Evolutionary conservation across 352 stramenopile genomes (phyloP).

Genomic region (Pythium aphanidermatum): DNA sequence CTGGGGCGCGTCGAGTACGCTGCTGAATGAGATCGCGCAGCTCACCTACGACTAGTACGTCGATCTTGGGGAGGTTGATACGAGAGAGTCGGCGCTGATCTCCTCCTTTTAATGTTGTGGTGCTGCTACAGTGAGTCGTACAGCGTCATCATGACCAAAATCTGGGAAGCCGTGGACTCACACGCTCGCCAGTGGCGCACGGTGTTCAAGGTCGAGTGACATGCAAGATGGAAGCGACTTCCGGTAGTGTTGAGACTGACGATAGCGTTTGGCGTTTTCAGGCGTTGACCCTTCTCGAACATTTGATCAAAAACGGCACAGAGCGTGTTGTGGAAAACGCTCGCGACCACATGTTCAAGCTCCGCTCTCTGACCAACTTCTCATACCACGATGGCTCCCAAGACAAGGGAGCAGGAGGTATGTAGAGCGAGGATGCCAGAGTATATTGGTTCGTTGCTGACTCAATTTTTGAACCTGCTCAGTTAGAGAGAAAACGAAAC

Average conservation of each 20-base stretch:
- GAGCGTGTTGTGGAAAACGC: constrained; percentile 97
- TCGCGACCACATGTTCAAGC: constrained; percentile 92
- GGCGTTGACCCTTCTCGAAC: constrained; percentile 92
- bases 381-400: constrained; percentile 85
- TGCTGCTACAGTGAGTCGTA: constrained; percentile 76
- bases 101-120: background rate
- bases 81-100: background rate
- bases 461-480: background rate
- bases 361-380: constrained; percentile 83
- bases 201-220: constrained; percentile 98
- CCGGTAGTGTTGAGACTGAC: no score
- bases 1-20: constrained; percentile 96
- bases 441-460: background rate
- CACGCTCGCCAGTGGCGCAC: constrained; percentile 92
- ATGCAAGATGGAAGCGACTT: no score
- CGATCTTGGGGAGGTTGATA: background rate
- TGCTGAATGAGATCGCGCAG: constrained; percentile 97
- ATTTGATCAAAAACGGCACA: constrained; percentile 97
- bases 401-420: constrained; percentile 82
- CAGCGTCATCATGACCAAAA: constrained; percentile 88
- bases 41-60: constrained; percentile 95
- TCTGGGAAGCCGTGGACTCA: constrained; percentile 93
- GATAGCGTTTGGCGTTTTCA: constrained; percentile 14
- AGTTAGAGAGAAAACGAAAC: constrained; percentile 89
- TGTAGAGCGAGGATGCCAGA: background rate